Percentiles rank a stretch among this genome's conserved stretches.
phyloP scores from a whole-genome alignment of 495 filamentous ascomycete genomes.

The Hyaloscypha hepaticicola region DNA sequence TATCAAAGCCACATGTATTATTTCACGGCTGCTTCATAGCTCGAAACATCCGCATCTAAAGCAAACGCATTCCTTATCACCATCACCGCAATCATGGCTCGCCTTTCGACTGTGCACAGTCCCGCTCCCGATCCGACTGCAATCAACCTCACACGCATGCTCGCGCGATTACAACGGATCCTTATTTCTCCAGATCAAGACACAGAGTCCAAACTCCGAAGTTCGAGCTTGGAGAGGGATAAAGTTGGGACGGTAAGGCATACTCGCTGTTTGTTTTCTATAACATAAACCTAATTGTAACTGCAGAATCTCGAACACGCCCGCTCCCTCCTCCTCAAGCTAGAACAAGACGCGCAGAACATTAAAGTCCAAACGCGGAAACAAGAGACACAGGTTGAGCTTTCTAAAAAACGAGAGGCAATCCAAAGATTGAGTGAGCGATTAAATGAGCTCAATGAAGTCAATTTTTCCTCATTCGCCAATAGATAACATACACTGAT shows the following conservation, averaged over 20 bases:
- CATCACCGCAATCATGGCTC: conserved; percentile 20
- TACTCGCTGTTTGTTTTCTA: neutral
- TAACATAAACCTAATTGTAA: neutral
- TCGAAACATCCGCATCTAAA: neutral
- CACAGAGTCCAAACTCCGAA: conserved; percentile 52
- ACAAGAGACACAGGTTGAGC: conserved; percentile 64
- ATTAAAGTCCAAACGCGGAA: conserved; percentile 65
- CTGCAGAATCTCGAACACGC: conserved; percentile 78
- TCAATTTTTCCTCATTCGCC: conserved; percentile 22
- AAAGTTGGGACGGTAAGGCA: conserved; percentile 60
- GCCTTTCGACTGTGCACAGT: conserved; percentile 17
- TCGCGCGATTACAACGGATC: conserved; percentile 69
- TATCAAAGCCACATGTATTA: neutral
- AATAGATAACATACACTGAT: conserved; percentile 6
- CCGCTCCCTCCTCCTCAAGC: conserved; percentile 66
- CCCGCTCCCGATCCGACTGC: conserved; percentile 29
- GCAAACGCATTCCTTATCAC: conserved; percentile 4
- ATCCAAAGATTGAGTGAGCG: conserved; percentile 60
- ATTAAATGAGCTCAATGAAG: conserved; percentile 60
- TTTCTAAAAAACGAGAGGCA: conserved; percentile 60
- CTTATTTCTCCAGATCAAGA: conserved; percentile 66
- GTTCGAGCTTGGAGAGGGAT: conserved; percentile 68
- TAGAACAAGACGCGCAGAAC: conserved; percentile 69
- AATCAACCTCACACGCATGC: conserved; percentile 69
- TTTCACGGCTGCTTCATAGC: neutral